Percentiles rank a stretch among this genome's conserved stretches.
Conservation (phyloP, 208 protist genomes). For the Acanthamoeba sp. region DNA sequence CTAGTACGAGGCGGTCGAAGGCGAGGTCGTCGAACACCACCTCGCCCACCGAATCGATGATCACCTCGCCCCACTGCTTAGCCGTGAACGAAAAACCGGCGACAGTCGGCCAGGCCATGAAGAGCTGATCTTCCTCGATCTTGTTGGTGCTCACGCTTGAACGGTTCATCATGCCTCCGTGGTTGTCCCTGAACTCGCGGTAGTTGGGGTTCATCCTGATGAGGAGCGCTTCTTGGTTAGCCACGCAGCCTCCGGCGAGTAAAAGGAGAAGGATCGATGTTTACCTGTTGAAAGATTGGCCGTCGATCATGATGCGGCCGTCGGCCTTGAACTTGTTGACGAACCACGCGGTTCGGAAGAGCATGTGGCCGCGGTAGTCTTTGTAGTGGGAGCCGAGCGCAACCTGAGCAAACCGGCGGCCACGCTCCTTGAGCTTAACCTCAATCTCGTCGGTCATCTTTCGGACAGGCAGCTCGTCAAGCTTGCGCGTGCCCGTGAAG, state of each 20-base stretch:
- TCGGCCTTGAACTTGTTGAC: slow-evolving; percentile 1
- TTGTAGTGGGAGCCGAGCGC: not conserved
- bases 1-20: slow-evolving; percentile 76
- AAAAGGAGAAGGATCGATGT: no score
- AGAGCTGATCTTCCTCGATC: not conserved
- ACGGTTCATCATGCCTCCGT: no score
- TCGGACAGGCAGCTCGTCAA: not conserved
- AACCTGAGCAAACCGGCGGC: not conserved
- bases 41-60: not conserved
- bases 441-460: not conserved
- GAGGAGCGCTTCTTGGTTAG: no score
- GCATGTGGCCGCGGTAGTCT: not conserved
- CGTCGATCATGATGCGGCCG: not conserved
- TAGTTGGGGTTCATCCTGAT: slow-evolving; percentile 20
- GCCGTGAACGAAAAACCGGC: not conserved
- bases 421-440: not conserved
- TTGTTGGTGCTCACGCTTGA: not conserved
- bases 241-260: no score
- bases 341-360: not conserved
- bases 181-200: not conserved
- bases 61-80: slow-evolving; percentile 28
- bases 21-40: not conserved
- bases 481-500: not conserved
- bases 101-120: slow-evolving; percentile 15
- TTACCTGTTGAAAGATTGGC: not conserved